phyloP scores from a whole-genome alignment of 2,329 filamentous ascomycete genomes.

The Colletotrichum navitas region DNA sequence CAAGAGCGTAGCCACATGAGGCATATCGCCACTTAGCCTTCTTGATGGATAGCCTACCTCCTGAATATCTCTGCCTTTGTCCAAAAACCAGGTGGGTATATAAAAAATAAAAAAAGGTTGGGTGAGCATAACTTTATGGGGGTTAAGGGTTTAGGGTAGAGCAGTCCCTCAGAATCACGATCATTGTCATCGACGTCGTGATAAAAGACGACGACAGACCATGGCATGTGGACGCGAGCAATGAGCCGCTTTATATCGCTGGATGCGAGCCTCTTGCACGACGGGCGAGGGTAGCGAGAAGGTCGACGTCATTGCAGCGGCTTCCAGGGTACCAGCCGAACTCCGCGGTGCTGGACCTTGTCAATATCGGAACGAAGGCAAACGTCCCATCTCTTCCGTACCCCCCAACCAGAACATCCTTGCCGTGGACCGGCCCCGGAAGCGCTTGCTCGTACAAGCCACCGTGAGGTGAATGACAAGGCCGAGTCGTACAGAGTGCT shows the following conservation, averaged over 20 bases:
- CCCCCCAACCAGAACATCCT: slow-evolving; percentile 58
- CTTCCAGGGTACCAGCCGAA: slow-evolving; percentile 52
- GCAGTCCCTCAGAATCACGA: background rate
- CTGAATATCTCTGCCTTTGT: slow-evolving; percentile 24
- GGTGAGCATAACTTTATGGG: slow-evolving; percentile 14
- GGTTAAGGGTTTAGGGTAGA: slow-evolving; percentile 17
- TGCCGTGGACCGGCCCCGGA: slow-evolving; percentile 57
- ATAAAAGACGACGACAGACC: slow-evolving; percentile 23
- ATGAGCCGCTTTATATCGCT: slow-evolving; percentile 44
- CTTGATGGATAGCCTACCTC: slow-evolving; percentile 42
- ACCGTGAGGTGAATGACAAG: slow-evolving; percentile 51
- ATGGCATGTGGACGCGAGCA: slow-evolving; percentile 7
- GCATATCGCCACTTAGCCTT: slow-evolving; percentile 31
- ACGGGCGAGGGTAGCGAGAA: slow-evolving; percentile 48
- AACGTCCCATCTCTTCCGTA: slow-evolving; percentile 49
- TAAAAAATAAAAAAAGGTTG: background rate
- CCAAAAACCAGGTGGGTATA: background rate
- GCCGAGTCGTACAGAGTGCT: slow-evolving; percentile 57
- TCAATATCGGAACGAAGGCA: slow-evolving; percentile 45
- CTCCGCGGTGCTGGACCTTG: slow-evolving; percentile 47
- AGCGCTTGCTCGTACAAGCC: slow-evolving; percentile 57
- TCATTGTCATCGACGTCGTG: background rate
- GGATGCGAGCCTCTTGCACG: slow-evolving; percentile 47
- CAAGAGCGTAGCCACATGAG: background rate
- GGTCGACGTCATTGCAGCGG: slow-evolving; percentile 51